A percentile compares a stretch with the other conserved stretches of the same genome.
Evolutionary conservation across 495 filamentous ascomycete species (phyloP).

Genomic region (Haplographium delicatum): DNA sequence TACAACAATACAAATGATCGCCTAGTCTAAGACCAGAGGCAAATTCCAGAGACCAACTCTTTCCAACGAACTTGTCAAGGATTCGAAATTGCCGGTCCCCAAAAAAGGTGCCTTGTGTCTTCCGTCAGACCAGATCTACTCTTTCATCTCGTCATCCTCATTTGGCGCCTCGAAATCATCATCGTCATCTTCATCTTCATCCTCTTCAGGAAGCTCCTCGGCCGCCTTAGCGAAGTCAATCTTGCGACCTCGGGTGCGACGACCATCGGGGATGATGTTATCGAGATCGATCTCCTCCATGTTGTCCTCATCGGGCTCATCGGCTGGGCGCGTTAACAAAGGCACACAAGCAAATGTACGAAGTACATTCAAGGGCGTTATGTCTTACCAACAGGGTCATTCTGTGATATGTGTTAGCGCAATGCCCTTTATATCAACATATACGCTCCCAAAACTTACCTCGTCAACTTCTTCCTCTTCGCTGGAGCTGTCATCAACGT

Average conservation of each 20-base stretch:
- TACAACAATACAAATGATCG: slow-evolving; percentile 1
- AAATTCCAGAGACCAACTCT: slow-evolving; percentile 5
- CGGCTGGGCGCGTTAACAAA: slow-evolving; percentile 38
- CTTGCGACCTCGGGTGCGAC: slow-evolving; percentile 73
- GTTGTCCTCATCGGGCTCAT: slow-evolving; percentile 72
- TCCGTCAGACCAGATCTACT: slow-evolving; percentile 3
- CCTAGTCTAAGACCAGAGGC: slow-evolving; percentile 12
- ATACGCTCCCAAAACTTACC: slow-evolving; percentile 32
- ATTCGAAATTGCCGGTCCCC: slow-evolving; percentile 4
- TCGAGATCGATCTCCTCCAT: slow-evolving; percentile 83
- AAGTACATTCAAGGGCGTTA: too few species aligned
- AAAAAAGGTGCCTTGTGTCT: slow-evolving; percentile 1
- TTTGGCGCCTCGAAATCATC: slow-evolving; percentile 20
- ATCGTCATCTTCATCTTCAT: slow-evolving; percentile 76
- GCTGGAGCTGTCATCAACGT: slow-evolving; percentile 53
- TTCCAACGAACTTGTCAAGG: slow-evolving; percentile 8
- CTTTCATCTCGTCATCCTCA: slow-evolving; percentile 25
- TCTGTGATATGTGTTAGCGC: slow-evolving; percentile 13
- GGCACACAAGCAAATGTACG: not conserved
- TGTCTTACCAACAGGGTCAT: slow-evolving; percentile 17
- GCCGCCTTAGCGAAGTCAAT: slow-evolving; percentile 82
- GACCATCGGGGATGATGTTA: slow-evolving; percentile 75
- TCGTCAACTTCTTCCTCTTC: slow-evolving; percentile 58
- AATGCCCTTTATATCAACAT: slow-evolving; percentile 2
- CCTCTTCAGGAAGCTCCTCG: slow-evolving; percentile 58